Evolutionary conservation across 225 moss, liverwort and hornwort genomes (phyloP).

Genomic region (Marchantia polymorpha): DNA sequence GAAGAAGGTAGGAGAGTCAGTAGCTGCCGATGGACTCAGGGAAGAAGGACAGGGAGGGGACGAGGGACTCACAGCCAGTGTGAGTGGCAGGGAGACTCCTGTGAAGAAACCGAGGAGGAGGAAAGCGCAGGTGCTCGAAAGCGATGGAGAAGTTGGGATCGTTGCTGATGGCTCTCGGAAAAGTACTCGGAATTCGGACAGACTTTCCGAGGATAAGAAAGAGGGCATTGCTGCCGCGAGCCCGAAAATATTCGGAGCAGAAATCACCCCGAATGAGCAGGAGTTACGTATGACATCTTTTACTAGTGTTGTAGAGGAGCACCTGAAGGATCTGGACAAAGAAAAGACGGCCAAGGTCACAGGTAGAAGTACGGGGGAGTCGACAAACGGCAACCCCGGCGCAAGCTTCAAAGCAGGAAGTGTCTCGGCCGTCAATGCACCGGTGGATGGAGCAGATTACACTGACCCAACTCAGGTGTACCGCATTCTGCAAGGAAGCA

Average conservation of each 20-base stretch:
- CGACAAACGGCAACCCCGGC: background rate
- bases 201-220: background rate
- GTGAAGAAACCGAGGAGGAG: slow-evolving; percentile 32
- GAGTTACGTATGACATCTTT: slow-evolving; percentile 1
- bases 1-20: slow-evolving; percentile 6
- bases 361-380: background rate
- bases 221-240: background rate
- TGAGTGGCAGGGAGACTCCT: slow-evolving; percentile 34
- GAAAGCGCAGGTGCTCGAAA: slow-evolving; percentile 26
- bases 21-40: slow-evolving; percentile 16
- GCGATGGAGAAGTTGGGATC: background rate
- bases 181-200: slow-evolving; percentile 9
- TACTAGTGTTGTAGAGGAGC: slow-evolving; percentile 10
- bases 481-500: slow-evolving; percentile 9
- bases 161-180: background rate
- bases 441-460: background rate
- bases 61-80: slow-evolving; percentile 42
- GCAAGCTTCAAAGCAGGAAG: background rate
- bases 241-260: background rate
- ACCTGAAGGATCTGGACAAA: background rate
- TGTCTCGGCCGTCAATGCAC: background rate
- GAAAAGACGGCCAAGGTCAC: background rate
- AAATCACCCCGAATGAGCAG: background rate
- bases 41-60: slow-evolving; percentile 45
- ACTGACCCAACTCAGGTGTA: slow-evolving; percentile 15